Evolutionary conservation across 139 green algal species (phyloP).

Genomic region (Protoeuglena noctilucae): DNA sequence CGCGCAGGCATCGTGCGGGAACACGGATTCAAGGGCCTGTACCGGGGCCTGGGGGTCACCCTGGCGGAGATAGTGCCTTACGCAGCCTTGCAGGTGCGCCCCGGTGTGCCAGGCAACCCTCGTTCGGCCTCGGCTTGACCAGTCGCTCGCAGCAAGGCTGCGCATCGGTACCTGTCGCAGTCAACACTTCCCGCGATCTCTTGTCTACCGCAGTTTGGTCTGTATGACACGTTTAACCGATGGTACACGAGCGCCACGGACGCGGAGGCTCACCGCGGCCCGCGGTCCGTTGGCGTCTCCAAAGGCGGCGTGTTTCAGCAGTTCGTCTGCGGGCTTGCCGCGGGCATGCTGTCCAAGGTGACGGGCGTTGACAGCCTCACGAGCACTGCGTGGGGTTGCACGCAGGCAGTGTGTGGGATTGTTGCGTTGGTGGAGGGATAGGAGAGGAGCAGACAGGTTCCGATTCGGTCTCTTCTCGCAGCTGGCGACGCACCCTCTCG

Average conservation of each 20-base stretch:
- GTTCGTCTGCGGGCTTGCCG: slow-evolving; percentile 53
- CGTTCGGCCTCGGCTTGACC: too few species aligned
- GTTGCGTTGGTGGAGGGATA: too few species aligned
- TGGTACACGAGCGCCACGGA: slow-evolving; percentile 11
- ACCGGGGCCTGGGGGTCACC: slow-evolving; percentile 71
- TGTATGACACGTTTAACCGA: slow-evolving; percentile 76
- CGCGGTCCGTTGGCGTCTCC: slow-evolving; percentile 1
- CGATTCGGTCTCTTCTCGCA: too few species aligned
- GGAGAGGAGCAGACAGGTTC: too few species aligned
- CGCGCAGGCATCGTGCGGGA: slow-evolving; percentile 21
- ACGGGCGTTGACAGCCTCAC: too few species aligned
- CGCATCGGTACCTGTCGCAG: too few species aligned
- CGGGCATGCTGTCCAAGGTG: slow-evolving; percentile 76
- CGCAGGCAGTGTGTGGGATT: too few species aligned
- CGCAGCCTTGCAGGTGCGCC: slow-evolving; percentile 81
- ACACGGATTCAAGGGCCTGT: slow-evolving; percentile 43
- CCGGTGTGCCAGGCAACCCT: too few species aligned
- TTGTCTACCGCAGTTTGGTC: too few species aligned
- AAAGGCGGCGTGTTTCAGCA: slow-evolving; percentile 11
- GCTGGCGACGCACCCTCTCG: slow-evolving; percentile 72
- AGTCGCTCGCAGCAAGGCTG: too few species aligned
- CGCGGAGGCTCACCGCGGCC: slow-evolving; percentile 15
- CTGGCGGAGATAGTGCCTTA: slow-evolving; percentile 96
- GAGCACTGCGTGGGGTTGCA: too few species aligned
- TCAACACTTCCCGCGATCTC: too few species aligned